These are phyloP conservation scores for Phytophthora nicotianae DNA, from an alignment of 352 stramenopile genomes.

Conservation along the genomic window DNA sequence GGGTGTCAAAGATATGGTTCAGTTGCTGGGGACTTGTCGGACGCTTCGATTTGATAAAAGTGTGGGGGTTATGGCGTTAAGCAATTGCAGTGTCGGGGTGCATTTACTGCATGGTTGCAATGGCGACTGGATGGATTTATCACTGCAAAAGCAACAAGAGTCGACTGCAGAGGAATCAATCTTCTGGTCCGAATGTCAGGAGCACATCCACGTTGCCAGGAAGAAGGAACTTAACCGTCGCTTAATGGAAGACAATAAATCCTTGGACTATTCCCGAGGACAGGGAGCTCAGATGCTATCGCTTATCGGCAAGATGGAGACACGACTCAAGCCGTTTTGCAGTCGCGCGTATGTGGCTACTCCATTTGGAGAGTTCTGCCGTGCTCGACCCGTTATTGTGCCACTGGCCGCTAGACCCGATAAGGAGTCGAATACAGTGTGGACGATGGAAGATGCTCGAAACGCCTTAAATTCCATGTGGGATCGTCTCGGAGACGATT, in stretches of 20 bases:
- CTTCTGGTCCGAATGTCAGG: conserved; percentile 26
- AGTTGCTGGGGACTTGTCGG: conserved; percentile 34
- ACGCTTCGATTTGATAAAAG: conserved; percentile 32
- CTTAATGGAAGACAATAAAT: conserved; percentile 32
- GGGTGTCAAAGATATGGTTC: conserved; percentile 29
- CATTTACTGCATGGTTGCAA: conserved; percentile 41
- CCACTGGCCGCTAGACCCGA: conserved; percentile 19
- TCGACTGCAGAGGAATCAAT: conserved; percentile 11
- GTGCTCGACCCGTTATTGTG: conserved; percentile 35
- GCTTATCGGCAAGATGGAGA: conserved; percentile 34
- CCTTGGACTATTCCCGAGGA: conserved; percentile 18
- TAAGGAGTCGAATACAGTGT: conserved; percentile 6
- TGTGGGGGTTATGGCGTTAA: conserved; percentile 32
- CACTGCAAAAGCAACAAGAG: conserved; percentile 21
- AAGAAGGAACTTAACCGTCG: conserved; percentile 29
- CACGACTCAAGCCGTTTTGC: conserved; percentile 32
- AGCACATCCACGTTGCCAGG: conserved; percentile 20
- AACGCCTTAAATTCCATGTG: conserved; percentile 30
- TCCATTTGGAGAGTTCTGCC: conserved; percentile 41
- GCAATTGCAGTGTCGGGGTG: conserved; percentile 28
- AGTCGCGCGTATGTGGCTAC: conserved; percentile 30
- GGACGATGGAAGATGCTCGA: conserved; percentile 37
- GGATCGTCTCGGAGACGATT: conserved; percentile 46
- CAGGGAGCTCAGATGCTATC: conserved; percentile 41
- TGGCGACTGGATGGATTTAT: conserved; percentile 41